A percentile compares a stretch with the other conserved stretches of the same genome.
Evolutionary conservation across 345 rosid species (phyloP).

Genomic region (Brassica cretica): DNA sequence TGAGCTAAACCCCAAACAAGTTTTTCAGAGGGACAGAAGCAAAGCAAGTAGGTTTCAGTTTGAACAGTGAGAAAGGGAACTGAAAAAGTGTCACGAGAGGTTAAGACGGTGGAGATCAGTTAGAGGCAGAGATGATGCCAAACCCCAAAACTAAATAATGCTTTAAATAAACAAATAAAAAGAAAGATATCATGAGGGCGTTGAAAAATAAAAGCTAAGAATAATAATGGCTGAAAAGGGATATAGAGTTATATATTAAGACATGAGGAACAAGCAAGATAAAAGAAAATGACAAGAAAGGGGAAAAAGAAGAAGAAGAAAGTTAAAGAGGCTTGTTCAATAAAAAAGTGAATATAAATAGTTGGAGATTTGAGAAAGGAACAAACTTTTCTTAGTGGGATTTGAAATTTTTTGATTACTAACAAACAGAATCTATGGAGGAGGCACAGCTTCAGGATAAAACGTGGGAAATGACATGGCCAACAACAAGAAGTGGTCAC

Average conservation of each 20-base stretch:
- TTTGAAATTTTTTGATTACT: not conserved
- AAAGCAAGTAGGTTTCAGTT: conserved; percentile 31
- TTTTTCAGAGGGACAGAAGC: conserved; percentile 13
- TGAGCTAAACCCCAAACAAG: not conserved
- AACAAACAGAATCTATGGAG: conserved; percentile 17
- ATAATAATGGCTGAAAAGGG: not conserved
- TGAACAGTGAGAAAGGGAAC: conserved; percentile 25
- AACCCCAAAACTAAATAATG: conserved; percentile 20
- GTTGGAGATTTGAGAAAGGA: conserved; percentile 23
- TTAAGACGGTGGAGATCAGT: conserved; percentile 12
- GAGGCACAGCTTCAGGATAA: conserved; percentile 5
- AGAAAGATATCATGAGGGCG: conserved; percentile 12
- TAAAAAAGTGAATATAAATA: conserved; percentile 14
- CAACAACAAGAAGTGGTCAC: conserved; percentile 12
- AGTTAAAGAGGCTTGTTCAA: not conserved
- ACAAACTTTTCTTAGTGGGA: conserved; percentile 23
- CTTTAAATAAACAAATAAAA: conserved; percentile 9
- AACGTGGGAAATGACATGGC: conserved; percentile 26
- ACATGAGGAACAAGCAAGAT: conserved; percentile 28
- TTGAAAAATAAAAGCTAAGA: conserved; percentile 6
- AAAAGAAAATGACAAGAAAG: not conserved
- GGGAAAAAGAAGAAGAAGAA: not conserved
- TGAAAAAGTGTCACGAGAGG: conserved; percentile 12
- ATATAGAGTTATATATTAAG: not conserved
- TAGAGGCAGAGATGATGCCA: conserved; percentile 22